Evolutionary conservation across 768 basidiomycete genomes (phyloP).

Genomic region (Filobasidium floriforme): DNA sequence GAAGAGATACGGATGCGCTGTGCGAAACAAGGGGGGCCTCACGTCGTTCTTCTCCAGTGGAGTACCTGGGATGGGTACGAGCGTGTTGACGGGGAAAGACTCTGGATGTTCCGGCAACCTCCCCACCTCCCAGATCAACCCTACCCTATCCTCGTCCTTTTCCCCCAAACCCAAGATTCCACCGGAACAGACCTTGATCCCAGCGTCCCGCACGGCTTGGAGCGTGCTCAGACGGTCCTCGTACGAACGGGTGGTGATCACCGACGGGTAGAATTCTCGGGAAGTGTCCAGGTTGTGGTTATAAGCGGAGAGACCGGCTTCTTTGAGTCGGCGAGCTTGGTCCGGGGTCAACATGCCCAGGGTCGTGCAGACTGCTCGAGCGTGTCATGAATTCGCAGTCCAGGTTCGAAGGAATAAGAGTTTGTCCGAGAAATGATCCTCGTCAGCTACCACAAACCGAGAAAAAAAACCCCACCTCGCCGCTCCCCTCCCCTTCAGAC

Average conservation of each 20-base stretch:
- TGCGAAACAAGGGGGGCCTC: slow-evolving; percentile 25
- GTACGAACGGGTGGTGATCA: slow-evolving; percentile 89
- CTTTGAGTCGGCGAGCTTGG: slow-evolving; percentile 82
- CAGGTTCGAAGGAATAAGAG: no score
- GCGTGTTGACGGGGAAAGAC: slow-evolving; percentile 94
- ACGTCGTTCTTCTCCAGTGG: slow-evolving; percentile 87
- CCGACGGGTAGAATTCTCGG: slow-evolving; percentile 92
- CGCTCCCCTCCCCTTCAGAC: background rate
- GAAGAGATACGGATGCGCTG: no score
- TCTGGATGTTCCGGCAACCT: slow-evolving; percentile 95
- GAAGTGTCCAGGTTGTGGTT: slow-evolving; percentile 99
- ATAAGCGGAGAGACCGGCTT: slow-evolving; percentile 93
- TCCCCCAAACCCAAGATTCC: slow-evolving; percentile 94
- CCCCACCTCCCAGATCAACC: slow-evolving; percentile 86
- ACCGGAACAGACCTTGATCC: slow-evolving; percentile 94
- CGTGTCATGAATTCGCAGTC: no score
- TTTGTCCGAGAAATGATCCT: no score
- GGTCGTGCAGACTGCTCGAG: slow-evolving; percentile 78
- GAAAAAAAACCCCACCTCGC: background rate
- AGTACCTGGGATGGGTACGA: slow-evolving; percentile 91
- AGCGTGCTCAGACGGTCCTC: slow-evolving; percentile 90
- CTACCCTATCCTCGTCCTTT: slow-evolving; percentile 77
- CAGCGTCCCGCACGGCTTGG: slow-evolving; percentile 79
- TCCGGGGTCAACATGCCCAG: slow-evolving; percentile 93
- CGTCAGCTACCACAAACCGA: no score